These are phyloP conservation scores for Colletotrichum lentis DNA, from an alignment of 2,329 filamentous ascomycete species.

Conservation along the genomic window DNA sequence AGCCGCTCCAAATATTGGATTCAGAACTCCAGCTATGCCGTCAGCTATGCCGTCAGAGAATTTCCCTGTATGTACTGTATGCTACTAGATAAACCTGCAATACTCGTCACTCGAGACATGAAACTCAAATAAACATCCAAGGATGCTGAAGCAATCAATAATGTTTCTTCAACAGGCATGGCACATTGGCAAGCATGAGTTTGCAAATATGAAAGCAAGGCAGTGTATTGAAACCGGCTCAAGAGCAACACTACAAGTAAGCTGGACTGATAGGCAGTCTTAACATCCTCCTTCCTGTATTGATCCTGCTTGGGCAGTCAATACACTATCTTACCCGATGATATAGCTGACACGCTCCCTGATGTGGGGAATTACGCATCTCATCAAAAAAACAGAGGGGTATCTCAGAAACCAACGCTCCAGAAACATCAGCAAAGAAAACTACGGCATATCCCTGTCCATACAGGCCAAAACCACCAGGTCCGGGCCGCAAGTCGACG, in stretches of 20 bases:
- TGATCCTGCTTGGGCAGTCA: neutral
- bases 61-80: neutral
- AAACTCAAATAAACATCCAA: neutral
- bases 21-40: neutral
- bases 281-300: neutral
- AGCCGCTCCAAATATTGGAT: neutral
- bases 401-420: conserved; percentile 40
- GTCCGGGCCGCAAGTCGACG: conserved; percentile 18
- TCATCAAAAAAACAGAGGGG: conserved; percentile 39
- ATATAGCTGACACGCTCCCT: conserved; percentile 29
- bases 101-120: neutral
- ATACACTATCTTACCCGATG: conserved; percentile 24
- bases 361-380: conserved; percentile 2
- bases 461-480: conserved; percentile 13
- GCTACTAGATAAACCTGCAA: neutral
- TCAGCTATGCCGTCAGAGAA: neutral
- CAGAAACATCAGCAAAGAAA: conserved; percentile 22
- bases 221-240: conserved; percentile 18
- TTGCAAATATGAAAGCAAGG: conserved; percentile 15
- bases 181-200: neutral
- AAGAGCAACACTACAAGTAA: neutral
- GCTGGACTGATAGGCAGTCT: conserved; percentile 7
- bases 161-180: neutral
- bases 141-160: neutral
- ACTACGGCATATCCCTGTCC: conserved; percentile 14